phyloP scores from a whole-genome alignment of 2,329 filamentous ascomycete genomes.

The Aspergillus nomiae region DNA sequence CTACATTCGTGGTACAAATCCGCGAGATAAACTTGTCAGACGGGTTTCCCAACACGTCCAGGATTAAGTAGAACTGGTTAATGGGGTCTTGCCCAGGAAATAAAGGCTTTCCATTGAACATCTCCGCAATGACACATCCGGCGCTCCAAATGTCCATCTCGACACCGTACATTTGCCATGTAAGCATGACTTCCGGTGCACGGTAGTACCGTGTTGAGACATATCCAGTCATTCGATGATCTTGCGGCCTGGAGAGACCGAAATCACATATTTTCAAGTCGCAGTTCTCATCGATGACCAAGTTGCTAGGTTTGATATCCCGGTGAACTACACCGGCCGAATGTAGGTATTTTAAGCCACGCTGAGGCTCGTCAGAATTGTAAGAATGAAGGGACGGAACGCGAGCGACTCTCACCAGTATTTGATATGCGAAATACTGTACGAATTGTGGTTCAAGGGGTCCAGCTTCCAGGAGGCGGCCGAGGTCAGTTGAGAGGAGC shows the following conservation, averaged over 20 bases:
- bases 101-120: conserved; percentile 95
- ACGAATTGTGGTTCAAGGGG: neutral
- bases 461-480: conserved; percentile 88
- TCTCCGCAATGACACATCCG: conserved; percentile 98
- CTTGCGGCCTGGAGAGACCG: conserved; percentile 35
- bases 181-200: conserved; percentile 9
- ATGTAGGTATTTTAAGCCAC: conserved; percentile 10
- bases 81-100: conserved; percentile 99
- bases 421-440: conserved; percentile 1
- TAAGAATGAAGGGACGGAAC: neutral
- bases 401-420: neutral
- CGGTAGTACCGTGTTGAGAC: conserved; percentile 4
- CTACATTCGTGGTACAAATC: neutral
- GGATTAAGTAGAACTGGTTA: conserved; percentile 99
- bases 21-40: conserved; percentile 95
- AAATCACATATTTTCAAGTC: conserved; percentile 9
- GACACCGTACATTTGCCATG: conserved; percentile 98
- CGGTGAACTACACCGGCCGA: conserved; percentile 7
- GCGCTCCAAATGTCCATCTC: conserved; percentile 99
- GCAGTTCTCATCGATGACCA: conserved; percentile 6
- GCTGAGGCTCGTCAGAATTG: conserved; percentile 78
- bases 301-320: conserved; percentile 5
- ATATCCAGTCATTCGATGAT: conserved; percentile 72
- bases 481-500: conserved; percentile 90
- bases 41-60: conserved; percentile 89